A percentile compares a stretch with the other conserved stretches of the same genome.
These are phyloP conservation scores for Setomelanomma holmii DNA, from an alignment of 2,329 filamentous ascomycete genomes.

Conservation along the genomic window DNA sequence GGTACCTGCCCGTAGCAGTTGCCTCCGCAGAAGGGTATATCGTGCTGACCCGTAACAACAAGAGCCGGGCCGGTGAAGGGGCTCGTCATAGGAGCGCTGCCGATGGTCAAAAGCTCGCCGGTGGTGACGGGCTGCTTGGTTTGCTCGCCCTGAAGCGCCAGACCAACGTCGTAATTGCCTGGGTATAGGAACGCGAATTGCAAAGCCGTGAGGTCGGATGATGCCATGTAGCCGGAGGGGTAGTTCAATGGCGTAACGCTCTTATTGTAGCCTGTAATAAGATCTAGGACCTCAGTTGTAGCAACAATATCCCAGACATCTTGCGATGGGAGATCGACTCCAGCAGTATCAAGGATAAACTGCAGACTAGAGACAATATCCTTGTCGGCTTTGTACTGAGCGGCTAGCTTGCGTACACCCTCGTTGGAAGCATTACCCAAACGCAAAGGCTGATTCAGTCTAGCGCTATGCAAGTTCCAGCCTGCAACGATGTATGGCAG, in stretches of 20 bases:
- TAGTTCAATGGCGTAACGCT: conserved; percentile 33
- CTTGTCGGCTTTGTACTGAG: conserved; percentile 15
- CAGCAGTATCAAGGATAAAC: conserved; percentile 19
- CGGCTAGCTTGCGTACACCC: conserved; percentile 12
- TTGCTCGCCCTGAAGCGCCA: conserved; percentile 56
- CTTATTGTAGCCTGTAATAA: conserved; percentile 41
- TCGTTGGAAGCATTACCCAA: conserved; percentile 42
- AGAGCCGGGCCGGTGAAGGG: conserved; percentile 63
- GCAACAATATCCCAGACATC: conserved; percentile 38
- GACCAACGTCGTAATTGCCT: conserved; percentile 61
- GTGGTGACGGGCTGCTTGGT: conserved; percentile 64
- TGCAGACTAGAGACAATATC: conserved; percentile 26
- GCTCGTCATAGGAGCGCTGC: conserved; percentile 43
- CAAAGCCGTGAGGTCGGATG: conserved; percentile 55
- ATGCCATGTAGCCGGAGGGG: conserved; percentile 62
- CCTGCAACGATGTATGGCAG: conserved; percentile 52
- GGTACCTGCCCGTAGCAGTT: conserved; percentile 57
- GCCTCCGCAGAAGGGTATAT: conserved; percentile 68
- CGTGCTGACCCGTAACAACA: conserved; percentile 62
- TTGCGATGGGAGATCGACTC: conserved; percentile 17
- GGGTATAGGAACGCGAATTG: conserved; percentile 60
- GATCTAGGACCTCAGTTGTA: conserved; percentile 37
- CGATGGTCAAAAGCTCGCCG: conserved; percentile 67
- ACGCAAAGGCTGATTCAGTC: conserved; percentile 50
- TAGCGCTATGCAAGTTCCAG: conserved; percentile 58